These are phyloP conservation scores for Phellopilus nigrolimitatus DNA, from an alignment of 1,284 basidiomycete genomes.

Conservation along the genomic window DNA sequence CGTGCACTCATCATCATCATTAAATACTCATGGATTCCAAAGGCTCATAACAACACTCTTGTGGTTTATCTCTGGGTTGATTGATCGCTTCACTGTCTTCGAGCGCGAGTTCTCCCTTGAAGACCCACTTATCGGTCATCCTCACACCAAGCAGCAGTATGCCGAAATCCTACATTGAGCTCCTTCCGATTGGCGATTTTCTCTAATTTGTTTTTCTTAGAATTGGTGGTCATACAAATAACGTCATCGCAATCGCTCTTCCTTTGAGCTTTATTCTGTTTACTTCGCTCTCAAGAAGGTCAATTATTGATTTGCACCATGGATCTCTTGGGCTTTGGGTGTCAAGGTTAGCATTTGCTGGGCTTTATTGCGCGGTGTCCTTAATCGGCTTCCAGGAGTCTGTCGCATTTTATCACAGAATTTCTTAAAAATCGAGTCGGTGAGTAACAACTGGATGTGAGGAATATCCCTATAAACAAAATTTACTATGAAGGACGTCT, in stretches of 20 bases:
- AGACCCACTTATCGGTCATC: conserved; percentile 50
- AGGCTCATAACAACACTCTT: conserved; percentile 39
- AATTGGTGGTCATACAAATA: conserved; percentile 44
- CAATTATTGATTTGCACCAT: conserved; percentile 52
- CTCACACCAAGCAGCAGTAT: conserved; percentile 48
- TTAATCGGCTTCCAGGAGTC: conserved; percentile 32
- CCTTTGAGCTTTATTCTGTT: conserved; percentile 38
- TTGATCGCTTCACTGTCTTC: conserved; percentile 34
- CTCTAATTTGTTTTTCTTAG: conserved; percentile 29
- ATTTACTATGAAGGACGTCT: conserved; percentile 44
- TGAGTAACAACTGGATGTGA: conserved; percentile 26
- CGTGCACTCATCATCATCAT: background rate
- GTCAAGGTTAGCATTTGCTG: conserved; percentile 36
- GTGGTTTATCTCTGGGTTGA: conserved; percentile 18
- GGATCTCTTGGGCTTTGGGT: conserved; percentile 46
- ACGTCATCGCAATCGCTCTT: conserved; percentile 40
- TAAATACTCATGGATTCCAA: background rate
- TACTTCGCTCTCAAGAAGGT: conserved; percentile 37
- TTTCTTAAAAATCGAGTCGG: conserved; percentile 58
- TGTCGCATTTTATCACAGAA: conserved; percentile 46
- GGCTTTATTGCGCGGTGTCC: no score
- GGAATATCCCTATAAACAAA: background rate
- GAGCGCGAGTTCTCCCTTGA: conserved; percentile 48
- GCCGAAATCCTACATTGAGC: conserved; percentile 15
- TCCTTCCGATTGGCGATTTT: background rate